Evolutionary conservation across 108 stramenopile species (phyloP).

Genomic region (Phaeodactylum tricornutum): DNA sequence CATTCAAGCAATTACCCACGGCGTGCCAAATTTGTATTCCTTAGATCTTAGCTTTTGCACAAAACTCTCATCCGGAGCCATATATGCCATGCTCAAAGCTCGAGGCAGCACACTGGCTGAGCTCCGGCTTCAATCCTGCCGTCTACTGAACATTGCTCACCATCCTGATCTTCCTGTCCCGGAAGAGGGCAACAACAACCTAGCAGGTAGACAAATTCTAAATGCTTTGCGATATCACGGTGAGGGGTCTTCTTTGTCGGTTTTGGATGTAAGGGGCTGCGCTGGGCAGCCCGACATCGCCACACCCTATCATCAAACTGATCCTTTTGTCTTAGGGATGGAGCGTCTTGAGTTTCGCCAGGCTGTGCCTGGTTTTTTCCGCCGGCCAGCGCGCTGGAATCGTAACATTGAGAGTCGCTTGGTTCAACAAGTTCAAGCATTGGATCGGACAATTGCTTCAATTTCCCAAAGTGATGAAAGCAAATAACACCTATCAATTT

Average conservation of each 20-base stretch:
- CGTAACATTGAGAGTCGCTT: not conserved
- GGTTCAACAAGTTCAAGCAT: too few relatives aligned
- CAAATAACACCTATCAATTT: too few relatives aligned
- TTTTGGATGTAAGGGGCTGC: slow-evolving; percentile 38
- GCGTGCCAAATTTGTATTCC: slow-evolving; percentile 32
- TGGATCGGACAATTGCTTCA: too few relatives aligned
- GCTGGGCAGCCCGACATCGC: slow-evolving; percentile 10
- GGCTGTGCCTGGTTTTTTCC: slow-evolving; percentile 28
- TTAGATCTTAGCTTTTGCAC: slow-evolving; percentile 62
- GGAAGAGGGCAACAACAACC: too few relatives aligned
- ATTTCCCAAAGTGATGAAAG: too few relatives aligned
- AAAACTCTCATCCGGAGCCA: slow-evolving; percentile 21
- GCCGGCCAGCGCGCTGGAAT: slow-evolving; percentile 6
- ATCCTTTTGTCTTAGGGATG: slow-evolving; percentile 29
- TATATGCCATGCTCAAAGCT: slow-evolving; percentile 21
- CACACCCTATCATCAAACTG: too few relatives aligned
- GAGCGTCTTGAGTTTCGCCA: slow-evolving; percentile 26
- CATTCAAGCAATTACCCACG: slow-evolving; percentile 26
- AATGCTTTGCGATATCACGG: slow-evolving; percentile 10
- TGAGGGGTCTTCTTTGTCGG: slow-evolving; percentile 5
- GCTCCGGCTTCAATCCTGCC: slow-evolving; percentile 34
- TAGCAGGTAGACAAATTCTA: too few relatives aligned
- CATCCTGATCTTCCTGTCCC: too few relatives aligned
- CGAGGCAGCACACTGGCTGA: slow-evolving; percentile 29
- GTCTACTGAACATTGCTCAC: too few relatives aligned